Base-by-base conservation (phyloP, 108 stramenopile species). In the Cyclotella baltica region DNA sequence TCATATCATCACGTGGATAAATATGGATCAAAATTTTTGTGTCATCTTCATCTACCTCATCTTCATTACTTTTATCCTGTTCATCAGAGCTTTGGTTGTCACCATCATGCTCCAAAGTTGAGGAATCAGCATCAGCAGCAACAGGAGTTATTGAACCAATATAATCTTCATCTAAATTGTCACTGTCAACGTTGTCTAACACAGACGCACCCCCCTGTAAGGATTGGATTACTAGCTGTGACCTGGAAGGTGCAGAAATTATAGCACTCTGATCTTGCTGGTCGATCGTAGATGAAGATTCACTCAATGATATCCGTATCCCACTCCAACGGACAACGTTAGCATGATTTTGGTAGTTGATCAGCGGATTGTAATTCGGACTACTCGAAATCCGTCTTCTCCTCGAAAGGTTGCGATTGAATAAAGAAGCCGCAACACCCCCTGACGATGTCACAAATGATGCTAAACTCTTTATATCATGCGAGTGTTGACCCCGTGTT, bases 351-450 rank as follows among this genome's bases (percentile, higher is more conserved):
- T 16, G 6, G n/a, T n/a, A n/a, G n/a, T 48, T 2, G 47, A 48
- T 48, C 47, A 48, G n/a, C 6, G 47, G 19, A 6, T 48, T 16
- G n/a, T n/a, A n/a, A 48, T 48, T 48, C 47, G n/a, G 47, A 48
- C n/a, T n/a, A n/a, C n/a, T n/a, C n/a, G 6, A 48, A 6, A 1
- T 16, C 4, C 47, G 47, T n/a, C 47, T 56, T 56, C 55, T 56
- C 25, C 2, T 56, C 55, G 2, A 56, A 56, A 1, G 1, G 55
- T 56, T 56, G n/a, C 25, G n/a, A 25, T 56, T 56, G 25, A 25
- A 56, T 56, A 56, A 56, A 25, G 55, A 56, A 3, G 55, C 55
- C 1, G 55, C 55, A 11, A 56, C 23, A 25, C 55, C 55, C 25
- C 55, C 20, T 23, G 22, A 56, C 20, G 55, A 22, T 11, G 55